These are phyloP conservation scores for Fusarium concolor DNA, from an alignment of 2,329 filamentous ascomycete species.

Conservation along the genomic window DNA sequence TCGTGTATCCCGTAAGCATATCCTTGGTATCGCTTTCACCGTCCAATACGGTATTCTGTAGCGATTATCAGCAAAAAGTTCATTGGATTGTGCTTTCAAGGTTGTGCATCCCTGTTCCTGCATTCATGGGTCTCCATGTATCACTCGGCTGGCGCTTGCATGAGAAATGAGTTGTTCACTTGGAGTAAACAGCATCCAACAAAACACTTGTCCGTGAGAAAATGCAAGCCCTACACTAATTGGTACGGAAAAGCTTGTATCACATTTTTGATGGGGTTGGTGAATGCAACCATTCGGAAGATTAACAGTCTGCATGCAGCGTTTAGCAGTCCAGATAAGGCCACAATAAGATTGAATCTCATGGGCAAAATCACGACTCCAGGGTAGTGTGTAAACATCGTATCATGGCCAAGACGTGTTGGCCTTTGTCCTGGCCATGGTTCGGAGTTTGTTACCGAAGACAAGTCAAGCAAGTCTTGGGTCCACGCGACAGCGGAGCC, in stretches of 20 bases:
- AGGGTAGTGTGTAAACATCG: slow-evolving; percentile 18
- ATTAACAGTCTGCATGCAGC: not conserved
- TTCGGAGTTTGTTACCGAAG: slow-evolving; percentile 17
- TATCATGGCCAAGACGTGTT: slow-evolving; percentile 10
- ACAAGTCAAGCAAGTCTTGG: not conserved
- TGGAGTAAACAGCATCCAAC: not conserved
- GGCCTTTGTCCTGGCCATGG: not conserved
- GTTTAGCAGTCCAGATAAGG: not conserved
- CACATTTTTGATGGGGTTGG: not conserved
- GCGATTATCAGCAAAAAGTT: not conserved
- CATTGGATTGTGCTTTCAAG: not conserved
- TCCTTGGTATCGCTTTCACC: not conserved
- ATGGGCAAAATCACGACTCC: not conserved
- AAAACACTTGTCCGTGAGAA: not conserved
- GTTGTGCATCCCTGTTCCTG: slow-evolving; percentile 23
- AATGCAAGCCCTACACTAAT: not conserved
- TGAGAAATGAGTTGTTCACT: not conserved
- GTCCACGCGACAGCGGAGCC: slow-evolving; percentile 13
- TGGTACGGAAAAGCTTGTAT: too few species aligned
- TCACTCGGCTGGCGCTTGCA: not conserved
- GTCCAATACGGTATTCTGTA: not conserved
- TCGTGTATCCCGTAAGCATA: not conserved
- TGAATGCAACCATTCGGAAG: not conserved
- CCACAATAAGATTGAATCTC: not conserved
- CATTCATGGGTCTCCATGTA: slow-evolving; percentile 6